These are phyloP conservation scores for Helicostylum pulchrum DNA, from an alignment of 192 early-diverging fungal species.

Conservation along the genomic window DNA sequence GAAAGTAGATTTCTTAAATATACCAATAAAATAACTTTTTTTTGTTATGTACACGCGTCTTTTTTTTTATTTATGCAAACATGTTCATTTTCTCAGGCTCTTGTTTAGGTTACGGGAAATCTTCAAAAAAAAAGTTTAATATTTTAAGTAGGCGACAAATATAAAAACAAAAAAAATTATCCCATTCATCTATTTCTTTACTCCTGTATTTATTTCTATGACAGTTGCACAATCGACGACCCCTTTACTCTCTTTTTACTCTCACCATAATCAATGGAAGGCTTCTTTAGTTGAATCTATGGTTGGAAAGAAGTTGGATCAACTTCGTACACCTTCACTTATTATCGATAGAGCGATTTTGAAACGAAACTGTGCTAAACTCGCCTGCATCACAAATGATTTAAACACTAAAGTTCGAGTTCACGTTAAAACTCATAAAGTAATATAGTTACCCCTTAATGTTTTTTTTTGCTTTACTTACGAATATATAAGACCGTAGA, in stretches of 20 bases:
- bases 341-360: conserved; percentile 30
- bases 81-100: too few relatives aligned
- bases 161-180: too few relatives aligned
- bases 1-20: too few relatives aligned
- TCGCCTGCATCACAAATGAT: conserved; percentile 13
- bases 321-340: conserved; percentile 31
- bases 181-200: too few relatives aligned
- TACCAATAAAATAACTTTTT: too few relatives aligned
- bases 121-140: too few relatives aligned
- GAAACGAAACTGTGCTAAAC: conserved; percentile 19
- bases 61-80: too few relatives aligned
- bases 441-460: background rate
- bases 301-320: conserved; percentile 28
- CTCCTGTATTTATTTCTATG: too few relatives aligned
- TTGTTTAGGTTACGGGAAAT: too few relatives aligned
- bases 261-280: conserved; percentile 18
- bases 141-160: too few relatives aligned
- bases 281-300: conserved; percentile 19
- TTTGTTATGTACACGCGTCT: too few relatives aligned
- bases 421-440: conserved; percentile 39
- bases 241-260: conserved; percentile 23
- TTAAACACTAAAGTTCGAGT: conserved; percentile 26
- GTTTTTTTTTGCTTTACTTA: background rate
- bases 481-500: conserved; percentile 25
- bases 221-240: conserved; percentile 19